Base-by-base conservation (phyloP, 2,329 filamentous ascomycete species). In the Fusarium nanum region DNA sequence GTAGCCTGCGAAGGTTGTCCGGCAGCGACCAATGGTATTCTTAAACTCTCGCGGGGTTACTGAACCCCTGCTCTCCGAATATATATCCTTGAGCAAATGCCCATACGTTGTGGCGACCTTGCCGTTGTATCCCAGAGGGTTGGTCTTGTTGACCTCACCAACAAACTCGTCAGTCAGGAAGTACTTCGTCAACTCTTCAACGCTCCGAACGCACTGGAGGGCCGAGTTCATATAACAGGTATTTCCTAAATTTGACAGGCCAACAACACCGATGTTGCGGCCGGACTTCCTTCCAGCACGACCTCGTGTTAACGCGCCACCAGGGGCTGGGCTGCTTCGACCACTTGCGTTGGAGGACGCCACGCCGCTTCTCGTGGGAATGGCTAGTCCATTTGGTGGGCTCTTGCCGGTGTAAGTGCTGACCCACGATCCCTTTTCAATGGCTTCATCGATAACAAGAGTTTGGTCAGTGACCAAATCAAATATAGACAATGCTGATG, bases 171-270 rank as follows among this genome's bases (percentile, higher is more conserved):
- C 87, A 53, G 88, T 85, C 52, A 98, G 81, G 80, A 99, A 98
- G 80, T 97, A 99, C 75, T 94, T 91, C 7, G 93, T 95, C 69
- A 99, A 83, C 80, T 99, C 96, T 77, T 97, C 93, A 0, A 98
- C 94, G 73, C 93, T 97, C 53, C 95, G 90, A 54, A 99, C 89
- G 78, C 96, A 99, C 78, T 99, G 96, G 57, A 98, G 84, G 12
- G 96, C 96, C 23, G 95, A 97, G 80, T 98, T 98, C 94, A 98
- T 98, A 82, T 99, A 99, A 81, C 96, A 99, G 0, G 96, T 98
- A 76, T 99, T 99, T 50, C 96, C 96, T 16, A 99, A 83, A 76
- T 99, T 99, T 69, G 88, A 89, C 55, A 99, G 83, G 34, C 96
- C 96, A 44, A 94, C 92, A 42, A 91, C 91, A 32, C 96, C 96